phyloP scores from a whole-genome alignment of 768 basidiomycete species.

The Coprinellus micaceus region DNA sequence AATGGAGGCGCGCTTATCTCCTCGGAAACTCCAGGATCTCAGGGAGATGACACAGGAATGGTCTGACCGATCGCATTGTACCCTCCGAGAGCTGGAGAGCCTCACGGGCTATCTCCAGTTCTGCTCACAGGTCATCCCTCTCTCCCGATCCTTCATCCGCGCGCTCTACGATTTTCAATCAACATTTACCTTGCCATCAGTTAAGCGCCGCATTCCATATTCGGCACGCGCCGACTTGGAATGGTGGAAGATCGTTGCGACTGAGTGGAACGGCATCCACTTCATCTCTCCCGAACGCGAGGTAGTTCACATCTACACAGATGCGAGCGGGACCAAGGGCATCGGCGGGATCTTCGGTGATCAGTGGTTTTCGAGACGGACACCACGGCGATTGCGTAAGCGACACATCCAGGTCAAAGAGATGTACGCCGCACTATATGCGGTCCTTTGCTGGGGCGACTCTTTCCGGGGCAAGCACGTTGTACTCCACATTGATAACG shows the following conservation, averaged over 20 bases:
- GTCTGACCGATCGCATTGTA: neutral
- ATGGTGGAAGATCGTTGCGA: neutral
- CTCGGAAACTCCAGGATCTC: slow-evolving; percentile 24
- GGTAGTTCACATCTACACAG: slow-evolving; percentile 23
- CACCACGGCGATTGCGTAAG: slow-evolving; percentile 17
- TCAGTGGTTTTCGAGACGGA: slow-evolving; percentile 21
- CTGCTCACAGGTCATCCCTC: neutral
- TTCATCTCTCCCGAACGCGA: slow-evolving; percentile 13
- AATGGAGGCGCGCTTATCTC: slow-evolving; percentile 28
- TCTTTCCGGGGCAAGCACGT: slow-evolving; percentile 20
- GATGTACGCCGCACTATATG: slow-evolving; percentile 25
- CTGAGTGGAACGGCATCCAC: neutral
- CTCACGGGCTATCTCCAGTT: slow-evolving; percentile 2
- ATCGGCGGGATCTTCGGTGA: slow-evolving; percentile 19
- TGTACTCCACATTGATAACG: slow-evolving; percentile 28
- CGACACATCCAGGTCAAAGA: slow-evolving; percentile 32
- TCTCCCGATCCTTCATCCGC: neutral
- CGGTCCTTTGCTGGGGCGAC: slow-evolving; percentile 24
- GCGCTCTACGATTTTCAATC: neutral
- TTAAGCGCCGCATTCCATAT: neutral
- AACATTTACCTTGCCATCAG: neutral
- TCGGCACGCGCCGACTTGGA: neutral
- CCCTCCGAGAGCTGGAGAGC: neutral
- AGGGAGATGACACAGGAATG: slow-evolving; percentile 19
- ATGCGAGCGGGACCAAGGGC: slow-evolving; percentile 28